phyloP scores from a whole-genome alignment of 768 basidiomycete genomes.

The Lactarius sanguifluus region DNA sequence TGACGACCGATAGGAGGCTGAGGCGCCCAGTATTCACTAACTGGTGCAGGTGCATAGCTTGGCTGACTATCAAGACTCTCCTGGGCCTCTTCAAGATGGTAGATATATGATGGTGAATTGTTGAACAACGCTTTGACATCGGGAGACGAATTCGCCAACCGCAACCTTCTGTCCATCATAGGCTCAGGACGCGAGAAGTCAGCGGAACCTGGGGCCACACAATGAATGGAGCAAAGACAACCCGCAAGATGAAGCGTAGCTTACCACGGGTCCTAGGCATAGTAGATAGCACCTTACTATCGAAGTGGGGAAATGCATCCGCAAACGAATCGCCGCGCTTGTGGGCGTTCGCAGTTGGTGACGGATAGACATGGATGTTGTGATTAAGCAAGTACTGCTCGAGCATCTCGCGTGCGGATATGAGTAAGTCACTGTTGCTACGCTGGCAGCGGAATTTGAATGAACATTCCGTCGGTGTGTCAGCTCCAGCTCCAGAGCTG shows the following conservation, averaged over 20 bases:
- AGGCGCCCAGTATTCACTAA: slow-evolving; percentile 74
- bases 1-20: slow-evolving; percentile 69
- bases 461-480: slow-evolving; percentile 70
- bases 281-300: slow-evolving; percentile 88
- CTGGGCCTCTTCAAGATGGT: slow-evolving; percentile 72
- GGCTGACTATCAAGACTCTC: slow-evolving; percentile 52
- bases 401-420: slow-evolving; percentile 86
- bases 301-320: slow-evolving; percentile 95
- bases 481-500: slow-evolving; percentile 52
- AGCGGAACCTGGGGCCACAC: slow-evolving; percentile 57
- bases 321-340: slow-evolving; percentile 91
- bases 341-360: slow-evolving; percentile 73
- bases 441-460: slow-evolving; percentile 97
- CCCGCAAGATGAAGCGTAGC: slow-evolving; percentile 28
- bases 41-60: slow-evolving; percentile 53
- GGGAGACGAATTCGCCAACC: slow-evolving; percentile 86
- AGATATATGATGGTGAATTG: slow-evolving; percentile 74
- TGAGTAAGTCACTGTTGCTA: slow-evolving; percentile 90
- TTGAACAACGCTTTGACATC: slow-evolving; percentile 96
- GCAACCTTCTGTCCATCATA: slow-evolving; percentile 68
- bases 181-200: slow-evolving; percentile 73
- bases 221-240: slow-evolving; percentile 19
- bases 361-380: slow-evolving; percentile 80
- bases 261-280: slow-evolving; percentile 60
- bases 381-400: slow-evolving; percentile 88